Conservation (phyloP, 2,329 filamentous ascomycete species). For the Aureobasidium leucospermi region DNA sequence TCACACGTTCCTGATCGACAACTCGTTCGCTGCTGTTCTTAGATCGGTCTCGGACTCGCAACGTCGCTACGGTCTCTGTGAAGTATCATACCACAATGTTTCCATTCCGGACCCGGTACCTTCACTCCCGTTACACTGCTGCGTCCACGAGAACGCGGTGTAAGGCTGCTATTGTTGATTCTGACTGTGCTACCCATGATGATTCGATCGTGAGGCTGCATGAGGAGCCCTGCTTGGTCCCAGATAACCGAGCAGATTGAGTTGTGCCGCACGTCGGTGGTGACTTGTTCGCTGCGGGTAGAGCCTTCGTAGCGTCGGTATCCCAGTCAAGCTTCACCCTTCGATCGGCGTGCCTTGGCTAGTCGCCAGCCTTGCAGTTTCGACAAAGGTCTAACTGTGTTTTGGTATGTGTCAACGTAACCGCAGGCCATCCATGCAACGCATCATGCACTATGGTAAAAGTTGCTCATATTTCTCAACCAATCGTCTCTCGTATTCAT, state of each 20-base stretch:
- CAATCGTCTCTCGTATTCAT: not conserved
- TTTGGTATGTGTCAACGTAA: slow-evolving; percentile 5
- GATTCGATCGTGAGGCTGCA: not conserved
- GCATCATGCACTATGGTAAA: slow-evolving; percentile 7
- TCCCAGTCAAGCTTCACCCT: slow-evolving; percentile 1
- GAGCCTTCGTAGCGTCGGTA: not conserved
- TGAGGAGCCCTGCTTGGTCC: not conserved
- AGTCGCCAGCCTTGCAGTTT: not conserved
- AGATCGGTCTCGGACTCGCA: slow-evolving; percentile 3
- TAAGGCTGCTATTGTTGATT: not conserved
- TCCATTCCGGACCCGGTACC: not conserved
- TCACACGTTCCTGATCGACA: slow-evolving; percentile 8
- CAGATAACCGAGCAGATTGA: slow-evolving; percentile 9
- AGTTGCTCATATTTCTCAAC: not conserved
- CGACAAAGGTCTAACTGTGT: not conserved
- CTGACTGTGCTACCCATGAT: slow-evolving; percentile 1
- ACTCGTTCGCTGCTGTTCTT: not conserved
- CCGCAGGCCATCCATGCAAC: not conserved
- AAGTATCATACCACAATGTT: not conserved
- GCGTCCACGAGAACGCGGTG: slow-evolving; percentile 1
- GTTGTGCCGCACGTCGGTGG: slow-evolving; percentile 5
- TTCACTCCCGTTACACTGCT: slow-evolving; percentile 2
- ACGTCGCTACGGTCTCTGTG: not conserved
- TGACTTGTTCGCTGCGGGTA: not conserved
- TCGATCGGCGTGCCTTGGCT: not conserved